Evolutionary conservation across 2,329 filamentous ascomycete species (phyloP).

Genomic region (Xylariales sp.): DNA sequence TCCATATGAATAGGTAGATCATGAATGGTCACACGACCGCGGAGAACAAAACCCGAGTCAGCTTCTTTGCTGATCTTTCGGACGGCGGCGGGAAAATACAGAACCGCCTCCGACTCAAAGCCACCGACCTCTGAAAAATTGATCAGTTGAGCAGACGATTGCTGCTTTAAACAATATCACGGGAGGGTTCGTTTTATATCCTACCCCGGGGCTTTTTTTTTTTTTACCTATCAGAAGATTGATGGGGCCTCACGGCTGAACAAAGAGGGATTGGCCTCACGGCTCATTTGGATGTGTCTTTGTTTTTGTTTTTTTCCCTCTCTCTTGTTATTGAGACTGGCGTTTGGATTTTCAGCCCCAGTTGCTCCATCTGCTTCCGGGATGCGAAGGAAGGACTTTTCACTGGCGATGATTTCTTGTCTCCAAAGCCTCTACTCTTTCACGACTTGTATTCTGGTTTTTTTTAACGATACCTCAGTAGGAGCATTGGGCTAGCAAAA

Average conservation of each 20-base stretch:
- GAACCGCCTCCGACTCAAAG: conserved; percentile 14
- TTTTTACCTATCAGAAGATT: conserved; percentile 19
- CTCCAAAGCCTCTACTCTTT: too few species aligned
- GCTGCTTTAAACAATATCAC: background rate
- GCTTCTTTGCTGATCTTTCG: conserved; percentile 8
- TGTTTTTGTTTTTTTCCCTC: conserved; percentile 5
- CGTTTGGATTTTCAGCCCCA: too few species aligned
- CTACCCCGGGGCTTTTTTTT: conserved; percentile 7
- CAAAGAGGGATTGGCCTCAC: conserved; percentile 25
- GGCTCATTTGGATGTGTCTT: conserved; percentile 18
- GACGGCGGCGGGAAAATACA: conserved; percentile 16
- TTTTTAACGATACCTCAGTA: too few species aligned
- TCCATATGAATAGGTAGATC: conserved; percentile 14
- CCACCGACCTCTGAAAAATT: too few species aligned
- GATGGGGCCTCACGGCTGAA: conserved; percentile 25
- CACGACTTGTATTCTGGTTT: too few species aligned
- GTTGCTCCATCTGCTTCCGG: too few species aligned
- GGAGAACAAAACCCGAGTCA: conserved; percentile 9
- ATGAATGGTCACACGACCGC: conserved; percentile 23
- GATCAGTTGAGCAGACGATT: background rate
- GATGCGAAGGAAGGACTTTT: too few species aligned
- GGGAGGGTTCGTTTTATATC: background rate
- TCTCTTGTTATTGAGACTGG: too few species aligned
- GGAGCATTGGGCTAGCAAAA: too few species aligned
- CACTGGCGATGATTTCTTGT: too few species aligned